Percentiles rank a stretch among this genome's conserved stretches.
These are phyloP conservation scores for Apiotrichum veenhuisii DNA, from an alignment of 1,284 basidiomycete species.

Conservation along the genomic window DNA sequence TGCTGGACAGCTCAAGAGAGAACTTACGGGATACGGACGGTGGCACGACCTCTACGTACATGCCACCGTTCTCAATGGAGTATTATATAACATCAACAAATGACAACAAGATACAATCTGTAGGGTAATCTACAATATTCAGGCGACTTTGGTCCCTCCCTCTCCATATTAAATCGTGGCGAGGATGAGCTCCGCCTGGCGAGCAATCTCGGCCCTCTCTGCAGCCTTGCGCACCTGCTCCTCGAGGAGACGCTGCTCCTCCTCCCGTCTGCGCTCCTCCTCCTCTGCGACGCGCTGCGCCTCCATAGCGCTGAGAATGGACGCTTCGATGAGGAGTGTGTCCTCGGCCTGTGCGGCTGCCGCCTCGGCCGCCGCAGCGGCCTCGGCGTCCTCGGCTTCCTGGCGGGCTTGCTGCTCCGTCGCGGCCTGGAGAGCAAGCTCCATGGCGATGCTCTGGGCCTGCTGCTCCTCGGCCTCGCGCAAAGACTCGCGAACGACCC, in stretches of 20 bases:
- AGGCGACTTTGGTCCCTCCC: not conserved
- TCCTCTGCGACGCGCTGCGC: conserved; percentile 36
- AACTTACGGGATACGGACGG: too few relatives aligned
- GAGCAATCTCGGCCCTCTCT: conserved; percentile 39
- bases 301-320: conserved; percentile 42
- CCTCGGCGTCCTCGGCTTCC: conserved; percentile 35
- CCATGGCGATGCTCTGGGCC: conserved; percentile 35
- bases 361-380: conserved; percentile 29
- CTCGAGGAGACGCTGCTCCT: conserved; percentile 34
- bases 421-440: conserved; percentile 40
- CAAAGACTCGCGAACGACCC: conserved; percentile 40
- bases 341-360: conserved; percentile 38
- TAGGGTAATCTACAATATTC: too few relatives aligned
- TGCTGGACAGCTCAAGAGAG: too few relatives aligned
- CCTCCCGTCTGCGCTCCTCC: conserved; percentile 35
- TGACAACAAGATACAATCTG: not conserved
- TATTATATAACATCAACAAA: too few relatives aligned
- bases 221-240: conserved; percentile 35
- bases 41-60: too few relatives aligned
- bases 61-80: too few relatives aligned
- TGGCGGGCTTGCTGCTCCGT: conserved; percentile 37
- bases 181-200: conserved; percentile 44
- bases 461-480: conserved; percentile 40
- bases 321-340: conserved; percentile 39
- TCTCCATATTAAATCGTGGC: conserved; percentile 29